Evolutionary conservation across 768 basidiomycete genomes (phyloP).

Genomic region (Russula compacta): DNA sequence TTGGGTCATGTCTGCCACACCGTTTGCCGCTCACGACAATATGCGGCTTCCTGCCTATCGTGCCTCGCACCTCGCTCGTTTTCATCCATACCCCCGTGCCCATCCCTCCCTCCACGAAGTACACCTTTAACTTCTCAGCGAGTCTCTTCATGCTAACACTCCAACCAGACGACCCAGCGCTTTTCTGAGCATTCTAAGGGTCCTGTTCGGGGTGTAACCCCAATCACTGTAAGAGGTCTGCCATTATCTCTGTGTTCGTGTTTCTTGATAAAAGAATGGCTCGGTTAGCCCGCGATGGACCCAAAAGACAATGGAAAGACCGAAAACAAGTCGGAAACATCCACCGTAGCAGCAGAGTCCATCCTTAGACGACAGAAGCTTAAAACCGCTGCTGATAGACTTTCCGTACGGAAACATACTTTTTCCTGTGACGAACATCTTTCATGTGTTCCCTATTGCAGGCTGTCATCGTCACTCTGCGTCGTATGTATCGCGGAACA

Average conservation of each 20-base stretch:
- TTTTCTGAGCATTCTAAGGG: not conserved
- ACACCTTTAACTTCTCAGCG: not conserved
- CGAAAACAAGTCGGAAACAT: constrained; percentile 3
- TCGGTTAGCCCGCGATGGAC: not conserved
- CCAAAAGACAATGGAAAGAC: constrained; percentile 1
- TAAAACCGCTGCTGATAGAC: constrained; percentile 7
- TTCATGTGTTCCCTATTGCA: not conserved
- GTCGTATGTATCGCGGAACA: constrained; percentile 5
- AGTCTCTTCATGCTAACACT: not conserved
- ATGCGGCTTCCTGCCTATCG: constrained; percentile 9
- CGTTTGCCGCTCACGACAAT: not conserved
- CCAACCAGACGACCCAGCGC: constrained; percentile 1
- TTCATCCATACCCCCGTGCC: constrained; percentile 11
- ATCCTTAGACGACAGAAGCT: constrained; percentile 8
- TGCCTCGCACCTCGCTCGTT: constrained; percentile 8
- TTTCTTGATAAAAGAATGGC: not conserved
- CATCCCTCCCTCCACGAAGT: not conserved
- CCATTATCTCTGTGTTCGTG: not conserved
- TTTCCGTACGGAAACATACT: not conserved
- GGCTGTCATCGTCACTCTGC: constrained; percentile 11
- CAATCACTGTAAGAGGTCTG: not conserved
- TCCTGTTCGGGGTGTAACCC: not conserved
- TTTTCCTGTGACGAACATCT: not conserved
- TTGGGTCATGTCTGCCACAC: constrained; percentile 8
- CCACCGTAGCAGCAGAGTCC: constrained; percentile 1